Base-by-base conservation (phyloP, 2,329 filamentous ascomycete genomes). In the Sclerotinia sclerotiorum region DNA sequence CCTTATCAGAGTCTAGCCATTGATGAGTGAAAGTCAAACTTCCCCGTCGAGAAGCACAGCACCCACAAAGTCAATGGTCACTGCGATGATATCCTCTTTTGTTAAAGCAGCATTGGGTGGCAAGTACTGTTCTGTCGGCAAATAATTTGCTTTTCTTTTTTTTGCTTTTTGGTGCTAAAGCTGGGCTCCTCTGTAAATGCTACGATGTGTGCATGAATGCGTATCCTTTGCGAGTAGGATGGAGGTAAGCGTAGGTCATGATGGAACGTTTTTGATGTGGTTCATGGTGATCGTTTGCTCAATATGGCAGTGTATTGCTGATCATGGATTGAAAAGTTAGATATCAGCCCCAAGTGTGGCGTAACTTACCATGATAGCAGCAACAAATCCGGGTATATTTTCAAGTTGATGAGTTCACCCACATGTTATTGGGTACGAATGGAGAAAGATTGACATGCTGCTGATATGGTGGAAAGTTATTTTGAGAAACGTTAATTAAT, bases 91-190 rank as follows among this genome's bases (percentile, higher is more conserved):
- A 39, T 52, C 46, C 32, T 2, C 3, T 39, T 17, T 17, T n/a
- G 32, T 51, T 63, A 63, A 63, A 63, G 60, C 60, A 63, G 60
- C 60, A 63, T 63, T 63, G 60, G 60, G 60, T 63, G 60, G 60
- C 60, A 21, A 63, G 60, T 24, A 62, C 46, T 63, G 32, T 51
- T 27, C 21, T 15, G 60, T 51, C 21, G 46, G 46, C n/a, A 63
- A 27, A 27, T 13, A 4, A 39, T 51, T 42, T 62, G 21, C 29
- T 63, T 63, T 39, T 51, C 35, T n/a, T n/a, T n/a, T n/a, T n/a
- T n/a, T 46, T 42, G 13, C 3, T 13, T 42, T 42, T 42, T 15
- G 8, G 39, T 35, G 60, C 48, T 51, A 24, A 24, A n/a, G 32
- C 13, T 15, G 39, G 29, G 60, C 60, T 62, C n/a, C 60, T 51